These are phyloP conservation scores for Diaporthe longicolla DNA, from an alignment of 2,329 filamentous ascomycete genomes.

Conservation along the genomic window DNA sequence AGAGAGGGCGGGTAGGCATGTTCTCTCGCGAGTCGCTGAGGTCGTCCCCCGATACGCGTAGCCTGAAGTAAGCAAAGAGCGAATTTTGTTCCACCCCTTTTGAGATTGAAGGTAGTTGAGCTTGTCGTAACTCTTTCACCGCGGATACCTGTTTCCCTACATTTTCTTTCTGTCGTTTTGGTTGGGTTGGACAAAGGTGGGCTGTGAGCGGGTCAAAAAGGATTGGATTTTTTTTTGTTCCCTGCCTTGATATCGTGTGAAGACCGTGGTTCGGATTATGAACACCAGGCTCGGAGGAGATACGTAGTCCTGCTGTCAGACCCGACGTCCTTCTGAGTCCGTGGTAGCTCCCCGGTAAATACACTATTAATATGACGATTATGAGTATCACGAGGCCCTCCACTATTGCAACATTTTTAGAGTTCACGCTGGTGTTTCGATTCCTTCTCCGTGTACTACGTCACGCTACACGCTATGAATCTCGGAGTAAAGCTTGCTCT, in stretches of 20 bases:
- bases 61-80: conserved; percentile 10
- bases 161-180: conserved; percentile 22
- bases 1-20: conserved; percentile 40
- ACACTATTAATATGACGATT: conserved; percentile 32
- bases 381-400: background rate
- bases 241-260: background rate
- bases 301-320: background rate
- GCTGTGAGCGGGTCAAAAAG: conserved; percentile 3
- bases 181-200: conserved; percentile 3
- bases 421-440: background rate
- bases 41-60: conserved; percentile 25
- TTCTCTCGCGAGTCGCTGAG: conserved; percentile 41
- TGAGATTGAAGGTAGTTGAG: background rate
- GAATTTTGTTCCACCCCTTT: background rate
- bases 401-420: background rate
- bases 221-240: background rate
- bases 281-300: background rate
- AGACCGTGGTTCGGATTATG: background rate
- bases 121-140: conserved; percentile 2
- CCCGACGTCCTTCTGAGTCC: background rate
- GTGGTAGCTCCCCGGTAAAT: background rate
- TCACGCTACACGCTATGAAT: background rate
- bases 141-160: conserved; percentile 37
- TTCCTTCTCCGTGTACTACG: background rate
- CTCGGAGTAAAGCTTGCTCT: background rate